phyloP scores from a whole-genome alignment of 2,329 filamentous ascomycete genomes.

The Triangularia setosa region DNA sequence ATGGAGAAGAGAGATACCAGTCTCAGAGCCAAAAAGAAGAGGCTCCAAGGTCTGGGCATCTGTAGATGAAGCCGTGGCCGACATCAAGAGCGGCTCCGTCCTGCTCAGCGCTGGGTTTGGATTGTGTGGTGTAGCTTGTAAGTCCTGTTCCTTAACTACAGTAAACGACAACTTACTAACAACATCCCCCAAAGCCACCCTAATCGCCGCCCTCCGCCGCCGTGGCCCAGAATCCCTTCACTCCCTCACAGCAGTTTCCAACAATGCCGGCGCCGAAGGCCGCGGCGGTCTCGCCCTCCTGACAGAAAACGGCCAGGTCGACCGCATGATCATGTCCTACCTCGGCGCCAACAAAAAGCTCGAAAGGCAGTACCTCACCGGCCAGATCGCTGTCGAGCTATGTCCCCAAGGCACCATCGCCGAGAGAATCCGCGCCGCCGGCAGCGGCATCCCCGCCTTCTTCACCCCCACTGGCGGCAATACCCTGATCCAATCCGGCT shows the following conservation, averaged over 20 bases:
- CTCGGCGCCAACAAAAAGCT: slow-evolving; percentile 74
- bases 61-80: slow-evolving; percentile 66
- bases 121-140: slow-evolving; percentile 71
- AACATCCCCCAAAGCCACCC: slow-evolving; percentile 38
- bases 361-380: slow-evolving; percentile 69
- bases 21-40: slow-evolving; percentile 2
- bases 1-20: slow-evolving; percentile 14
- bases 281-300: slow-evolving; percentile 66
- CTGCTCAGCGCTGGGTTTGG: slow-evolving; percentile 77
- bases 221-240: slow-evolving; percentile 59
- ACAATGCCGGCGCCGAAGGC: slow-evolving; percentile 71
- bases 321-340: slow-evolving; percentile 69
- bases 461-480: slow-evolving; percentile 72
- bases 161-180: background rate
- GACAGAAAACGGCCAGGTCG: slow-evolving; percentile 65
- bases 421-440: slow-evolving; percentile 67
- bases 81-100: slow-evolving; percentile 65
- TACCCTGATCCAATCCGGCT: slow-evolving; percentile 63
- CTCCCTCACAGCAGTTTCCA: slow-evolving; percentile 71
- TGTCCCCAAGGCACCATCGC: slow-evolving; percentile 73
- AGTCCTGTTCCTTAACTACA: slow-evolving; percentile 26
- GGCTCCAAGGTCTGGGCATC: slow-evolving; percentile 47
- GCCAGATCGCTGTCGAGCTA: slow-evolving; percentile 70
- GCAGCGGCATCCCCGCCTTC: slow-evolving; percentile 75
- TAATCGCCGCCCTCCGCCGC: slow-evolving; percentile 64